These are phyloP conservation scores for Apocynum venetum DNA, from an alignment of 257 asterid species.

Conservation along the genomic window DNA sequence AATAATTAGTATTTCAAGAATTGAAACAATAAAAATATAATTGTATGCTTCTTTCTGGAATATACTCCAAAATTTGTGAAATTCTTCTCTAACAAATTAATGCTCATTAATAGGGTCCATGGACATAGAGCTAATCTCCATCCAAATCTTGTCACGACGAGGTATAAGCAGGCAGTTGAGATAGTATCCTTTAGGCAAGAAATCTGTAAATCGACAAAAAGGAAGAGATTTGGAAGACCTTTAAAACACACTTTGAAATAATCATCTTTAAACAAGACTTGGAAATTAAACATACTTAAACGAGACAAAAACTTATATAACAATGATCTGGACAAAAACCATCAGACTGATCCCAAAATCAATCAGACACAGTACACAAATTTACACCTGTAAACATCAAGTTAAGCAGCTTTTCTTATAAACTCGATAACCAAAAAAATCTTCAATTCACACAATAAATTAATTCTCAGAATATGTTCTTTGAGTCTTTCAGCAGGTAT, in stretches of 20 bases:
- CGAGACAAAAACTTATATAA: background rate
- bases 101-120: background rate
- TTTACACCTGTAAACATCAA: background rate
- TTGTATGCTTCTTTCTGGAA: background rate
- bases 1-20: background rate
- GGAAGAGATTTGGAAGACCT: background rate
- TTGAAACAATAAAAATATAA: background rate
- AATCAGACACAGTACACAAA: background rate
- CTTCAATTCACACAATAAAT: background rate
- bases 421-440: background rate
- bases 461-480: background rate
- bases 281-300: background rate
- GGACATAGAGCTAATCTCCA: background rate
- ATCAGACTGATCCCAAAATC: background rate
- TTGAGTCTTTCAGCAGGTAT: background rate
- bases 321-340: background rate
- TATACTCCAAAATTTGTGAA: background rate
- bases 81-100: background rate
- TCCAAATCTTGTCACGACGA: background rate
- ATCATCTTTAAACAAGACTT: background rate
- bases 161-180: conserved; percentile 5
- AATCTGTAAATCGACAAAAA: background rate
- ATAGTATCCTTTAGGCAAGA: background rate
- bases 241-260: background rate
- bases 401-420: background rate